Percentiles rank a stretch among this genome's conserved stretches.
Conservation (phyloP, 179 eudicot genomes). For the Monotropa hypopitys region DNA sequence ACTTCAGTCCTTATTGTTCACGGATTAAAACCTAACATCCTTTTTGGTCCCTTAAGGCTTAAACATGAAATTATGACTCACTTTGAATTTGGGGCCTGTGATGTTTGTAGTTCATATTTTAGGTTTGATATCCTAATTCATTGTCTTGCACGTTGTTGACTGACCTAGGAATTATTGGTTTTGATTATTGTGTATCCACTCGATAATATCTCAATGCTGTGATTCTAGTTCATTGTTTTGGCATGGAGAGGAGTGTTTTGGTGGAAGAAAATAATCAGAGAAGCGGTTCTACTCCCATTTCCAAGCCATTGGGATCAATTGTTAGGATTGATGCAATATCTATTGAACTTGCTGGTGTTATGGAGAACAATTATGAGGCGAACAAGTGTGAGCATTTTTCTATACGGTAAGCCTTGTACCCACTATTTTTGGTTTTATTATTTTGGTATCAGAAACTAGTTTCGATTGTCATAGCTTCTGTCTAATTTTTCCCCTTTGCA, state of each 20-base stretch:
- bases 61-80: background rate
- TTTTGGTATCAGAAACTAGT: background rate
- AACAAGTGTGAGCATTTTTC: conserved; percentile 27
- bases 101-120: background rate
- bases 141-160: conserved; percentile 5
- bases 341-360: conserved; percentile 21
- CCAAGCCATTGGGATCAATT: conserved; percentile 18
- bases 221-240: conserved; percentile 11
- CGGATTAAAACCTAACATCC: background rate
- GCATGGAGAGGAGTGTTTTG: conserved; percentile 18
- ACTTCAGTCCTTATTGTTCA: background rate
- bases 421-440: background rate
- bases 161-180: background rate
- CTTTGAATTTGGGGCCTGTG: background rate
- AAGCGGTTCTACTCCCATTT: conserved; percentile 8
- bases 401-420: conserved; percentile 25
- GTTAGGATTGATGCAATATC: conserved; percentile 26
- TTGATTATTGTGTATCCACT: background rate
- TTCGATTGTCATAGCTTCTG: background rate
- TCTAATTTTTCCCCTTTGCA: background rate
- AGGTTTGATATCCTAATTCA: background rate
- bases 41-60: background rate
- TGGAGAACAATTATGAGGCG: conserved; percentile 15
- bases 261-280: conserved; percentile 12
- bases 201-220: conserved; percentile 3